Evolutionary conservation across 208 protist genomes (phyloP).

Genomic region (Leishmania lainsoni): DNA sequence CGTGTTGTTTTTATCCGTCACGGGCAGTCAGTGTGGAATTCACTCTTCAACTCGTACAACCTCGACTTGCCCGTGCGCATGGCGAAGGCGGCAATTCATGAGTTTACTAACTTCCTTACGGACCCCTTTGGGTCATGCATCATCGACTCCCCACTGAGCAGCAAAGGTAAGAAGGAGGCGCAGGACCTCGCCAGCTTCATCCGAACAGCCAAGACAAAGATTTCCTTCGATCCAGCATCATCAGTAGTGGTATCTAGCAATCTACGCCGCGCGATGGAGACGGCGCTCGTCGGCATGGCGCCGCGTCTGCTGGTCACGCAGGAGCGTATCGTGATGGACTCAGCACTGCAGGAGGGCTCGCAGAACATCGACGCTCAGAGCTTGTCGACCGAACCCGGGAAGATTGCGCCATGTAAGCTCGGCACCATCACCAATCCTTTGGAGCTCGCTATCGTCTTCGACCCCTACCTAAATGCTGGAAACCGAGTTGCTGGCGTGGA

Average conservation of each 20-base stretch:
- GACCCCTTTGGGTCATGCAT: constrained; percentile 83
- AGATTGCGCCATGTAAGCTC: constrained; percentile 70
- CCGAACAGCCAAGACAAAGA: constrained; percentile 56
- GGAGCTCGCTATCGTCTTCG: constrained; percentile 47
- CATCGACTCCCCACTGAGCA: constrained; percentile 91
- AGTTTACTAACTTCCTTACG: constrained; percentile 69
- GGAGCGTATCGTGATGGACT: constrained; percentile 86
- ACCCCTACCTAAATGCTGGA: constrained; percentile 78
- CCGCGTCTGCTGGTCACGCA: constrained; percentile 59
- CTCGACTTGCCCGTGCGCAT: constrained; percentile 61
- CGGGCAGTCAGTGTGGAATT: constrained; percentile 94
- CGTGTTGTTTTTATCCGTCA: constrained; percentile 93
- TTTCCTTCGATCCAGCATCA: constrained; percentile 58
- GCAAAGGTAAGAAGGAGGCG: constrained; percentile 70
- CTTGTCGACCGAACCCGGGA: constrained; percentile 74
- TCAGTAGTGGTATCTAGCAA: constrained; percentile 86
- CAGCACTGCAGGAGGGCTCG: constrained; percentile 87
- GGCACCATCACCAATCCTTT: constrained; percentile 43
- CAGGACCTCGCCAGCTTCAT: constrained; percentile 74
- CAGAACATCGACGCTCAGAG: constrained; percentile 92
- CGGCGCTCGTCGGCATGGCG: constrained; percentile 66
- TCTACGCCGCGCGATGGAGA: constrained; percentile 89
- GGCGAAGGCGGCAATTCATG: constrained; percentile 48
- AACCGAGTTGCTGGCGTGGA: constrained; percentile 70
- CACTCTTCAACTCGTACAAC: constrained; percentile 83